These are phyloP conservation scores for Lactarius indigo DNA, from an alignment of 768 basidiomycete genomes.

Conservation along the genomic window DNA sequence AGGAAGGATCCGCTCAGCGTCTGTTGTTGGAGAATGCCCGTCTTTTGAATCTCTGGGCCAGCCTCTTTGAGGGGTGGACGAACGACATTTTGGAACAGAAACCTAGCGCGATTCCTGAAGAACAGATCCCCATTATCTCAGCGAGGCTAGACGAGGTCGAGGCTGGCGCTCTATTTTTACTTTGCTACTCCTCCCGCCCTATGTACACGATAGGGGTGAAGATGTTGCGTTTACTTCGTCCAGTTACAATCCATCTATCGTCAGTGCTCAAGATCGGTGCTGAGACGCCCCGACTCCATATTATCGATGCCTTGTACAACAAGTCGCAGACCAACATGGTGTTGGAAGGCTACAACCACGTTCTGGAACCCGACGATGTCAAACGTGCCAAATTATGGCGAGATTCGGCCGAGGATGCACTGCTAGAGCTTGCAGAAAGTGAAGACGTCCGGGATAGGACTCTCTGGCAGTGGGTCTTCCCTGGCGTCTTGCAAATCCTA, in stretches of 20 bases:
- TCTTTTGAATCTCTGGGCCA: constrained; percentile 70
- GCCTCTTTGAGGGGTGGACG: constrained; percentile 68
- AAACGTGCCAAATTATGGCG: constrained; percentile 66
- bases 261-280: constrained; percentile 27
- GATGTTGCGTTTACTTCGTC: constrained; percentile 55
- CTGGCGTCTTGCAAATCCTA: constrained; percentile 50
- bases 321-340: constrained; percentile 43
- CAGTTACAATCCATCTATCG: constrained; percentile 45
- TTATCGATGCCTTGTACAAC: constrained; percentile 55
- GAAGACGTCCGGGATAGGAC: constrained; percentile 59
- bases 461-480: constrained; percentile 73
- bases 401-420: constrained; percentile 51
- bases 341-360: constrained; percentile 61
- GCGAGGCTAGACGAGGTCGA: constrained; percentile 60
- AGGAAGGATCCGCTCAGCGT: constrained; percentile 60
- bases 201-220: constrained; percentile 62
- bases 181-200: constrained; percentile 50
- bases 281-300: constrained; percentile 34
- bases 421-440: constrained; percentile 72
- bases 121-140: constrained; percentile 41
- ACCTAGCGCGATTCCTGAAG: constrained; percentile 36
- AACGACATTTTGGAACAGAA: constrained; percentile 42
- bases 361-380: constrained; percentile 58
- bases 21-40: constrained; percentile 64
- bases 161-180: constrained; percentile 69